Conservation (phyloP, 176 grass and related monocot species). For the Triticum aestivum region IWGSC_CS_RefSeq_v2.1 NC_057807.1:700626796-700627295, state of each 20-base stretch:
- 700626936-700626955: neutral
- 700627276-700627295: too few species aligned
- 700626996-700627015: neutral
- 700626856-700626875: neutral
- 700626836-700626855: neutral
- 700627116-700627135: neutral
- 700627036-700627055: neutral
- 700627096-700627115: too few species aligned
- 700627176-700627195: neutral
- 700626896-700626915: neutral
- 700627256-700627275: too few species aligned
- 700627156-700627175: too few species aligned
- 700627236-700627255: too few species aligned
- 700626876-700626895: neutral
- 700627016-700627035: neutral
- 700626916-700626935: neutral
- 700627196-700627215: too few species aligned
- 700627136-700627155: neutral
- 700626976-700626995: neutral
- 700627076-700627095: neutral
- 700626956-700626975: neutral
- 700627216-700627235: too few species aligned
- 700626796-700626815: neutral
- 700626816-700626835: neutral
- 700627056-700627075: neutral